Percentiles rank a stretch among this genome's conserved stretches.
Evolutionary conservation across 768 basidiomycete species (phyloP).

Genomic region (Thelephora ganbajun): DNA sequence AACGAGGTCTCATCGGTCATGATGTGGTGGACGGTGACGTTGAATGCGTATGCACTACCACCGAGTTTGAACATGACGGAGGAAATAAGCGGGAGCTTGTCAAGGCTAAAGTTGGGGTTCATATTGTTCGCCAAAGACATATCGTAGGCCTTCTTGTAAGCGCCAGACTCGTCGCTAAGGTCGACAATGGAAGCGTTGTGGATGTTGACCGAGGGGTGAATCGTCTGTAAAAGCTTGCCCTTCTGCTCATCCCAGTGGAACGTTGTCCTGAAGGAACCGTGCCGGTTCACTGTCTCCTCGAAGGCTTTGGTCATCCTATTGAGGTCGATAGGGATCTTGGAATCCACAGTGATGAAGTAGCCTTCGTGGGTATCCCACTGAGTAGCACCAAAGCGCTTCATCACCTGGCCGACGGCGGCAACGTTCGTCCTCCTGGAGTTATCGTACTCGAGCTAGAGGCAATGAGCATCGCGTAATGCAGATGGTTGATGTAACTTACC

Average conservation of each 20-base stretch:
- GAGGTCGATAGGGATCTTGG: constrained; percentile 16
- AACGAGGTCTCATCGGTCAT: constrained; percentile 18
- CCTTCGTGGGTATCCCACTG: constrained; percentile 20
- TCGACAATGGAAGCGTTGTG: constrained; percentile 11
- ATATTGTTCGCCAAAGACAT: constrained; percentile 12
- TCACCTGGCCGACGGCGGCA: constrained; percentile 17
- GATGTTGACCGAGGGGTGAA: constrained; percentile 17
- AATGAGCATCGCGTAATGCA: not conserved
- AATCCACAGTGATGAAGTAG: constrained; percentile 8
- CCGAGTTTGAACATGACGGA: constrained; percentile 15
- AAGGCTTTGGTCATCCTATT: constrained; percentile 16
- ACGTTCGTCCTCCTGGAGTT: constrained; percentile 16
- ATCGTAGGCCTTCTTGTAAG: constrained; percentile 16
- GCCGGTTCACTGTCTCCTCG: constrained; percentile 15
- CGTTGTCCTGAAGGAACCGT: constrained; percentile 16
- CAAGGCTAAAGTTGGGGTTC: constrained; percentile 14
- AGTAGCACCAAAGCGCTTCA: constrained; percentile 19
- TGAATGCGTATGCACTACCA: constrained; percentile 16
- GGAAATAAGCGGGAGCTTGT: constrained; percentile 14
- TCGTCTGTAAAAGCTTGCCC: constrained; percentile 17
- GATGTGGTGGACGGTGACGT: constrained; percentile 18
- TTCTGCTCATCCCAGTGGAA: constrained; percentile 18
- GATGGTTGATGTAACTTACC: constrained; percentile 8
- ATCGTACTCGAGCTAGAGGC: constrained; percentile 12
- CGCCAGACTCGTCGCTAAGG: constrained; percentile 15